phyloP scores from a whole-genome alignment of 139 green algal species.

The Chlorella sp. region DNA sequence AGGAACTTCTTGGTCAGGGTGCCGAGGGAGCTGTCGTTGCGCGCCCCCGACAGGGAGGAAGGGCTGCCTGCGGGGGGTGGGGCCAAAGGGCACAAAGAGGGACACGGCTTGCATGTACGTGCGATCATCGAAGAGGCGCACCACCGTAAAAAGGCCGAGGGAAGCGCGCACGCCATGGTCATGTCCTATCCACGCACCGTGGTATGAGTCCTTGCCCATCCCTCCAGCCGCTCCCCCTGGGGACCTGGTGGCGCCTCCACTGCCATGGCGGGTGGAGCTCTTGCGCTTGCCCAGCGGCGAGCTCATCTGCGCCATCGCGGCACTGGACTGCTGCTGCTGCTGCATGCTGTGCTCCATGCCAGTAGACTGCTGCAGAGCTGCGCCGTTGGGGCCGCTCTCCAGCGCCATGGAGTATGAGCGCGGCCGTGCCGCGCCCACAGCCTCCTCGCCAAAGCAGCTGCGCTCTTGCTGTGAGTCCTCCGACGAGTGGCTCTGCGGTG shows the following conservation, averaged over 20 bases:
- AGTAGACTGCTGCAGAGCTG: slow-evolving; percentile 1
- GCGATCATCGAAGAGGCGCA: background rate
- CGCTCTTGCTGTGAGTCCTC: background rate
- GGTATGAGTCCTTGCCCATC: background rate
- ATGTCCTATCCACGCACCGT: too few relatives aligned
- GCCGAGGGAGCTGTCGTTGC: slow-evolving; percentile 80
- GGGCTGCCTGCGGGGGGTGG: slow-evolving; percentile 7
- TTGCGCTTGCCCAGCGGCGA: background rate
- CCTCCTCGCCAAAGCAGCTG: slow-evolving; percentile 1
- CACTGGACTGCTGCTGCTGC: background rate
- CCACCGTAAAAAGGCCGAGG: too few relatives aligned
- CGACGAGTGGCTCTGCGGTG: background rate
- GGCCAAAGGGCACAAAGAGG: too few relatives aligned
- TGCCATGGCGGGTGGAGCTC: background rate
- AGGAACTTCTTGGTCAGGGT: slow-evolving; percentile 93
- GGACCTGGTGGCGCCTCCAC: background rate
- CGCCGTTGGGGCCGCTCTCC: too few relatives aligned
- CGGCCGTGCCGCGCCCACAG: background rate
- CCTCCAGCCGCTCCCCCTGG: background rate
- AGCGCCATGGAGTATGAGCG: too few relatives aligned
- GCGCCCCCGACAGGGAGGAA: slow-evolving; percentile 23
- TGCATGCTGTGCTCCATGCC: slow-evolving; percentile 1
- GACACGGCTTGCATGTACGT: background rate
- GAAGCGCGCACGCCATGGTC: too few relatives aligned
- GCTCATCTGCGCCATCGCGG: background rate